Conservation (phyloP, 2,329 filamentous ascomycete species). For the Phialemonium atrogriseum region DNA sequence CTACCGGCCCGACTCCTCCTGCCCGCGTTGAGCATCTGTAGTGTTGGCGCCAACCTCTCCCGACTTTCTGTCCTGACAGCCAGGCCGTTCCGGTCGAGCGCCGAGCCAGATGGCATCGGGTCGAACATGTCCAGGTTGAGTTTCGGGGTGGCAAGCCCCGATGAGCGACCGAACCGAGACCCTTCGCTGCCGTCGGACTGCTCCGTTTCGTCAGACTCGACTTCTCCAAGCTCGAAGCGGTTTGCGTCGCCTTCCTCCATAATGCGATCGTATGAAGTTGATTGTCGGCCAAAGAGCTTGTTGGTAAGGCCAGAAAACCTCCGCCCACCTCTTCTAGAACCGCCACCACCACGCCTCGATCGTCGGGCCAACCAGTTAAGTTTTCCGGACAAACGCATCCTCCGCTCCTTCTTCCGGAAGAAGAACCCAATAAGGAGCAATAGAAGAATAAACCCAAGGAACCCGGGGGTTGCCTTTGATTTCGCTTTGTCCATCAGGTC, state of each 20-base stretch:
- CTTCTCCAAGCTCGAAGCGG: conserved; percentile 70
- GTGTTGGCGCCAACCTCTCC: conserved; percentile 58
- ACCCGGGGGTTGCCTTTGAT: conserved; percentile 60
- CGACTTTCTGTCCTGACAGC: conserved; percentile 78
- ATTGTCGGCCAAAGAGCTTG: conserved; percentile 57
- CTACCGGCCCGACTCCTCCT: conserved; percentile 49
- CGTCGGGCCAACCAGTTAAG: conserved; percentile 35
- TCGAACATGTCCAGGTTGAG: conserved; percentile 46
- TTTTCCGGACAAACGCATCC: conserved; percentile 51
- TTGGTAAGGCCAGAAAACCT: conserved; percentile 43
- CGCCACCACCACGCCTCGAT: conserved; percentile 32
- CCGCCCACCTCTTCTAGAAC: conserved; percentile 29
- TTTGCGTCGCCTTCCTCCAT: conserved; percentile 68
- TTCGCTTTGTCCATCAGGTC: conserved; percentile 59
- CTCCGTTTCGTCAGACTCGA: conserved; percentile 54
- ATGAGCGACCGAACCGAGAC: conserved; percentile 42
- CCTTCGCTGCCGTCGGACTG: conserved; percentile 54
- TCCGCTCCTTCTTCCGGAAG: conserved; percentile 70
- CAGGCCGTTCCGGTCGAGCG: conserved; percentile 61
- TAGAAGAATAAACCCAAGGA: conserved; percentile 71
- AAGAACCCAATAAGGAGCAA: conserved; percentile 62
- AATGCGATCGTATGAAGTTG: conserved; percentile 68
- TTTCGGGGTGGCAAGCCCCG: conserved; percentile 61
- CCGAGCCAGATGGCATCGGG: conserved; percentile 27
- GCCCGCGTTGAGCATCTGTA: conserved; percentile 46